These are phyloP conservation scores for Aspergillus pseudotamarii DNA, from an alignment of 2,329 filamentous ascomycete genomes.

Conservation along the genomic window DNA sequence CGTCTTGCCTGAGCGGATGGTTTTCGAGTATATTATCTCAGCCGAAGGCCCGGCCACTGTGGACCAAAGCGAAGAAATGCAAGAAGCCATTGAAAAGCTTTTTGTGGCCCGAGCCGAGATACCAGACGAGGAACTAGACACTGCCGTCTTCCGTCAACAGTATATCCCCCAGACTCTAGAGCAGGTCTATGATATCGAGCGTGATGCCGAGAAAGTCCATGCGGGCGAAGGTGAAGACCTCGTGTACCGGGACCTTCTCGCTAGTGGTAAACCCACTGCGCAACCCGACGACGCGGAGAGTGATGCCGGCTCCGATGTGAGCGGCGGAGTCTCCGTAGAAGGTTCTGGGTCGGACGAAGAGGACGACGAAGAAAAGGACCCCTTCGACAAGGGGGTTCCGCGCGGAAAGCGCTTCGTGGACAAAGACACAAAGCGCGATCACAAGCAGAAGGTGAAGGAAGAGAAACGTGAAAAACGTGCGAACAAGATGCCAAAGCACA, in stretches of 20 bases:
- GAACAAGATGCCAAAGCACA: conserved; percentile 92
- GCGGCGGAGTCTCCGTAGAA: conserved; percentile 37
- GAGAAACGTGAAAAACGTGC: conserved; percentile 92
- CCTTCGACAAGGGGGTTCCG: conserved; percentile 68
- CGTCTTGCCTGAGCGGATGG: conserved; percentile 73
- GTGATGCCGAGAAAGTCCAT: conserved; percentile 77
- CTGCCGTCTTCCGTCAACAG: conserved; percentile 91
- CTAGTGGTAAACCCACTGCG: conserved; percentile 56
- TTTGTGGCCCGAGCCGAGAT: conserved; percentile 59
- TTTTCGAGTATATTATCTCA: conserved; percentile 81
- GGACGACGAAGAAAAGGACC: conserved; percentile 49
- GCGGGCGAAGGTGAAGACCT: conserved; percentile 75
- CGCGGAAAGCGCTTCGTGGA: conserved; percentile 86
- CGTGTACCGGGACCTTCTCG: conserved; percentile 82
- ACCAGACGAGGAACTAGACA: conserved; percentile 68
- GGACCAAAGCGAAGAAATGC: conserved; percentile 57
- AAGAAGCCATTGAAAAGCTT: conserved; percentile 65
- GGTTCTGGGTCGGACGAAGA: conserved; percentile 47
- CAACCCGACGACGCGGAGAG: conserved; percentile 40
- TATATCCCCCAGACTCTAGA: conserved; percentile 96
- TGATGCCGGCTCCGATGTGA: conserved; percentile 37
- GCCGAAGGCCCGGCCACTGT: conserved; percentile 52
- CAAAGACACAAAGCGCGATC: conserved; percentile 84
- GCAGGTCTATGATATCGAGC: conserved; percentile 94
- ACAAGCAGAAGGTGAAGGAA: conserved; percentile 91